Percentiles rank a stretch among this genome's conserved stretches.
Evolutionary conservation across 1,284 basidiomycete genomes (phyloP).

Genomic region (Ustilago crameri): DNA sequence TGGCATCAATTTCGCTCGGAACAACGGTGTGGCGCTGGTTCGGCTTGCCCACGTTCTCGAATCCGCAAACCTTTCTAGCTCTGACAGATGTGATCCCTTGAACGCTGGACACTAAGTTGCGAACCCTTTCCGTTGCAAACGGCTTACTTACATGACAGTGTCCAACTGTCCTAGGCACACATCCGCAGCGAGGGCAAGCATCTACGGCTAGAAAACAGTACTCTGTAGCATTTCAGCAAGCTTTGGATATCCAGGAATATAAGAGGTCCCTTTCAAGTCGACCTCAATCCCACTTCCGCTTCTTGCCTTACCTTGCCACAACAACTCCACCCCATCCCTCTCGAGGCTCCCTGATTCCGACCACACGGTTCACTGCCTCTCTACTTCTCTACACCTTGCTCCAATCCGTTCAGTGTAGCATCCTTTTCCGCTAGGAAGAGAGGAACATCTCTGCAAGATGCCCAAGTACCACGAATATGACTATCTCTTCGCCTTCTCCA

Average conservation of each 20-base stretch:
- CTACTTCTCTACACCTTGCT: neutral
- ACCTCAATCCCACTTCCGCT: too few relatives aligned
- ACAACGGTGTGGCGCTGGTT: neutral
- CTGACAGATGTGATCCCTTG: neutral
- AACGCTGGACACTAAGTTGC: too few relatives aligned
- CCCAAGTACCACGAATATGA: constrained; percentile 44
- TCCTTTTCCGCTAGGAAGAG: neutral
- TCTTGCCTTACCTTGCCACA: constrained; percentile 6
- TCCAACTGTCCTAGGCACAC: too few relatives aligned
- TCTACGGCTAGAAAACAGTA: too few relatives aligned
- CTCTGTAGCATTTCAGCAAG: neutral
- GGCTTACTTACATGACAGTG: too few relatives aligned
- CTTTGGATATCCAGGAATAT: neutral
- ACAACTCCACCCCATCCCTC: constrained; percentile 1
- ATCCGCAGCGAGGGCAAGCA: too few relatives aligned
- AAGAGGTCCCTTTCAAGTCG: neutral
- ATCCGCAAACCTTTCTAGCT: neutral
- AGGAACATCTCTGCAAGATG: constrained; percentile 13
- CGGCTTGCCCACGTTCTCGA: constrained; percentile 1
- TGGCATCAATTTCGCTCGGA: neutral
- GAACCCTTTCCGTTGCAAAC: too few relatives aligned
- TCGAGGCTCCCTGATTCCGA: neutral
- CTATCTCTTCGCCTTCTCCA: constrained; percentile 51
- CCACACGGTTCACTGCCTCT: neutral
- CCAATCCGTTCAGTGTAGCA: neutral